Evolutionary conservation across 257 asterid genomes (phyloP).

Genomic region (Solanum appendiculatum): DNA sequence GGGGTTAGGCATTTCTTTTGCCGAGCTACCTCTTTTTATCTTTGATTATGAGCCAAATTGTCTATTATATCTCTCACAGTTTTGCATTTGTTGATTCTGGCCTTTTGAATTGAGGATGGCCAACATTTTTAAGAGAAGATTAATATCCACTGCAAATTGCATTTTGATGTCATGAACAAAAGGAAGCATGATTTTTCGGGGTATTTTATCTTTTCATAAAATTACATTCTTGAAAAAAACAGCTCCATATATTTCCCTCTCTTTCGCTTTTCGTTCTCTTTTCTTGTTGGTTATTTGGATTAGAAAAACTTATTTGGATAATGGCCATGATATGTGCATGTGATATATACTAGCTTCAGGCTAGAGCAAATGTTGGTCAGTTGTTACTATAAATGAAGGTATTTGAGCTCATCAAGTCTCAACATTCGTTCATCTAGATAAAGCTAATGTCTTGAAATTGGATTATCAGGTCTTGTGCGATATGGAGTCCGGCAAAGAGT

Average conservation of each 20-base stretch:
- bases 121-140: neutral
- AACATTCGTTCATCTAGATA: neutral
- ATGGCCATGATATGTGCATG: neutral
- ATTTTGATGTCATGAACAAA: neutral
- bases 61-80: neutral
- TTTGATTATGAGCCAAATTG: neutral
- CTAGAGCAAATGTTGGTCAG: neutral
- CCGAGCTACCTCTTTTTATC: neutral
- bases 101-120: neutral
- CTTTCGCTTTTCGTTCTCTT: neutral
- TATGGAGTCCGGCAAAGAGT: slow-evolving; percentile 73
- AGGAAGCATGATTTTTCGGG: neutral
- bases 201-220: neutral
- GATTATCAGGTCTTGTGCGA: slow-evolving; percentile 69
- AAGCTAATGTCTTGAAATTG: neutral
- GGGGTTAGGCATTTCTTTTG: neutral
- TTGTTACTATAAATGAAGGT: neutral
- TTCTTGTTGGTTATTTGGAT: neutral
- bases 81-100: neutral
- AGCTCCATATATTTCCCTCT: neutral
- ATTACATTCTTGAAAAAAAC: neutral
- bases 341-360: neutral
- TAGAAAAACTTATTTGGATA: neutral
- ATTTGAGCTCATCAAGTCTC: neutral
- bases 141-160: neutral